A percentile compares a stretch with the other conserved stretches of the same genome.
phyloP scores from a whole-genome alignment of 768 basidiomycete genomes.

The Russula foetens region DNA sequence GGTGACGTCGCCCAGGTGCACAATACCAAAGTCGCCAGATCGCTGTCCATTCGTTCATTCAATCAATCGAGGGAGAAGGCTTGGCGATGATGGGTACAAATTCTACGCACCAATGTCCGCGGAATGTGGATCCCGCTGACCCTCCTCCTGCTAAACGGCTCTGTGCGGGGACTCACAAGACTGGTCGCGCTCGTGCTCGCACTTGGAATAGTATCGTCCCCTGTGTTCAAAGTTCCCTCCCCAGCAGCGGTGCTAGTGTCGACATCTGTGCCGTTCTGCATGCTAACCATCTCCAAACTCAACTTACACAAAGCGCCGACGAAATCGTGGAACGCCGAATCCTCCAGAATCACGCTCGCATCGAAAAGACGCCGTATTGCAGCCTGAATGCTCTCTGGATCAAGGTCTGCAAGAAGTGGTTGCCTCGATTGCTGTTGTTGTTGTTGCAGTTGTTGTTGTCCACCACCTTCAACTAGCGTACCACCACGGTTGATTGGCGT shows the following conservation, averaged over 20 bases:
- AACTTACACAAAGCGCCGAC: conserved; percentile 70
- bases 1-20: conserved; percentile 71
- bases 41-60: conserved; percentile 36
- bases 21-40: conserved; percentile 91
- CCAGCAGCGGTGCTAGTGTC: neutral
- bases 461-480: conserved; percentile 1
- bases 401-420: conserved; percentile 63
- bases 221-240: conserved; percentile 11
- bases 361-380: conserved; percentile 85
- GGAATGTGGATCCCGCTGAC: conserved; percentile 87
- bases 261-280: conserved; percentile 46
- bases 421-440: conserved; percentile 10
- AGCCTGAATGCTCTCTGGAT: conserved; percentile 62
- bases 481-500: neutral
- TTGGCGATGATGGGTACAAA: neutral
- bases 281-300: conserved; percentile 88
- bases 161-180: conserved; percentile 35
- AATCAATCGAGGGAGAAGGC: neutral
- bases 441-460: neutral
- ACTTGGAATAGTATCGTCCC: conserved; percentile 33
- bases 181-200: conserved; percentile 26
- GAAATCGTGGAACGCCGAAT: conserved; percentile 74
- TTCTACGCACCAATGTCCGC: conserved; percentile 54
- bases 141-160: conserved; percentile 46
- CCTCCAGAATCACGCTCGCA: conserved; percentile 74